Evolutionary conservation across 768 basidiomycete genomes (phyloP).

Genomic region (Mycena venus): DNA sequence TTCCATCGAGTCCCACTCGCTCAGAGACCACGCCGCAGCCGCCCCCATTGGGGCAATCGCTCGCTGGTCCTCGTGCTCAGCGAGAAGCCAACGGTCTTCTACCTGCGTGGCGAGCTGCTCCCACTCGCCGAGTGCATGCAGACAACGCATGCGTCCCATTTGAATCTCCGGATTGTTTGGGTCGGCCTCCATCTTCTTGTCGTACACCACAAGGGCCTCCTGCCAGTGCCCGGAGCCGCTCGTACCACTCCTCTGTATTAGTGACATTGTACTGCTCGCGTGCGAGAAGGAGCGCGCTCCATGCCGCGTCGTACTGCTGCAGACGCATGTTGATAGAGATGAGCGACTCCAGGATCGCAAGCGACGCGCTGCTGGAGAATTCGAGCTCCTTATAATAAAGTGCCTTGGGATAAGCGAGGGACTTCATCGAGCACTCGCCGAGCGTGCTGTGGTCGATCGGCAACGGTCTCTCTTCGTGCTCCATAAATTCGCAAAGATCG

Average conservation of each 20-base stretch:
- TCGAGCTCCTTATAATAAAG: slow-evolving; percentile 99
- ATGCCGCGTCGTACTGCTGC: slow-evolving; percentile 97
- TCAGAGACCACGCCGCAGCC: slow-evolving; percentile 96
- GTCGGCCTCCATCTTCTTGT: slow-evolving; percentile 80
- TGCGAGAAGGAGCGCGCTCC: slow-evolving; percentile 94
- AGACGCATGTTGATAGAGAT: slow-evolving; percentile 97
- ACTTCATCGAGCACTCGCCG: slow-evolving; percentile 94
- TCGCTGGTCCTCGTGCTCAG: slow-evolving; percentile 85
- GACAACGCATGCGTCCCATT: slow-evolving; percentile 93
- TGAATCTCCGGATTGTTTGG: slow-evolving; percentile 82
- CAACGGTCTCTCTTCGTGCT: slow-evolving; percentile 96
- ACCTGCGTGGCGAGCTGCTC: slow-evolving; percentile 90
- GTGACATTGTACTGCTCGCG: slow-evolving; percentile 91
- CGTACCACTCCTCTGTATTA: slow-evolving; percentile 98
- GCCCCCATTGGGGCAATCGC: slow-evolving; percentile 98
- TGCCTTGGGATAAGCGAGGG: slow-evolving; percentile 96
- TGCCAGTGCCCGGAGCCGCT: slow-evolving; percentile 97
- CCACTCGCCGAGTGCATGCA: slow-evolving; percentile 99
- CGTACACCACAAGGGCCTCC: slow-evolving; percentile 90
- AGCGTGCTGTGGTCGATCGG: slow-evolving; percentile 95
- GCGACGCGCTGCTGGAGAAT: slow-evolving; percentile 93
- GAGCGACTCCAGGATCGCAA: slow-evolving; percentile 92
- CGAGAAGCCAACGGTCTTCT: slow-evolving; percentile 88
- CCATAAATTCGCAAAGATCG: slow-evolving; percentile 98
- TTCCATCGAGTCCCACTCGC: slow-evolving; percentile 99